Evolutionary conservation across 2,329 filamentous ascomycete species (phyloP), one percentile per base, ranked within the genome.

Genomic region (Arthrobotrys pseudoclavata): DNA sequence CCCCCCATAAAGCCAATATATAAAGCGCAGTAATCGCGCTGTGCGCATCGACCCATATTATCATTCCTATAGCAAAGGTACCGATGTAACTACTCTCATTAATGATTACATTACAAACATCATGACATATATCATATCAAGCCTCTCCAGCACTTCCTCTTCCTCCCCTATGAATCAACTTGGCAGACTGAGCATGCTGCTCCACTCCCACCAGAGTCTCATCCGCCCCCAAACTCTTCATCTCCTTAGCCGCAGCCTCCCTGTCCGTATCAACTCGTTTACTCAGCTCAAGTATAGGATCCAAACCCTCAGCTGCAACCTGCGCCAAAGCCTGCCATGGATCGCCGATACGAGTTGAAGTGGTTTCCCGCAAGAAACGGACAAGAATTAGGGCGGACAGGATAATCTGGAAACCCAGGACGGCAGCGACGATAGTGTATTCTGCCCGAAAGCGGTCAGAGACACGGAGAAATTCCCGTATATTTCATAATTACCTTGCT

Each of bases 251-350:
- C 26, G 64, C 60, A 3, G 26, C 48, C 12, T 29, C 15, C 20
- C 60, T 64, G 48, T 66, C 24, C 5, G 34, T 20, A 26, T 47
- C 37, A 31, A 64, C 26, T 24, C 37, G 48, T n/a, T 48, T 55
- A 31, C 60, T 72, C 4, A 64, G 2, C 22, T 55, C 60, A 37
- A 66, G 15, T 4, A 57, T 66, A 3, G 7, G n/a, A 4, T 57
- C 22, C n/a, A 64, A 7, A 4, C 37, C 67, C 9, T 66, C 48
- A 4, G 20, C 4, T 1, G 69, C 62, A 15, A 75, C 45, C 31
- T 75, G 70, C 1, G 62, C 70, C 13, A 75, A 3, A 7, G 70
- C 70, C 60, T 75, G 70, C 70, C 70, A 75, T 15, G 62, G 45
- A 48, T 75, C 70, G 34, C 70, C 70, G 15, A 75, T 68, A n/a